Conservation (phyloP, 2,329 filamentous ascomycete species). For the Fulvia fulva region DNA sequence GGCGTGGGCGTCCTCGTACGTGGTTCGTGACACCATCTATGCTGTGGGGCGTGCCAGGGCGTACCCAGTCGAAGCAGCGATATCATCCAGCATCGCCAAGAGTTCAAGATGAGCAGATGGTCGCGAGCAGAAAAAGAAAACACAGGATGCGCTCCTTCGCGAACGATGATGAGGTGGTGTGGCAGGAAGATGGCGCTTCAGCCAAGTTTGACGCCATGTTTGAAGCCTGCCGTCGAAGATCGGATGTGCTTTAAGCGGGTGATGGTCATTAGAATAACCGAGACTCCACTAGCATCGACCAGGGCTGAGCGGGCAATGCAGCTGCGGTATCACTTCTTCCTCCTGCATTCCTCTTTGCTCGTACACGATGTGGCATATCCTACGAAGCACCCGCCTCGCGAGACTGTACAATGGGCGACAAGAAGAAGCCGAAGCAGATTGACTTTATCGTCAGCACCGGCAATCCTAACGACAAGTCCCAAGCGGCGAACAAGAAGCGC, state of each 20-base stretch:
- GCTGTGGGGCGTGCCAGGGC: neutral
- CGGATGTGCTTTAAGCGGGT: neutral
- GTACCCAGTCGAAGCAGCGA: neutral
- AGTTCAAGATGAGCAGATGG: no score
- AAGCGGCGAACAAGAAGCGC: conserved; percentile 28
- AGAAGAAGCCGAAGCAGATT: conserved; percentile 5
- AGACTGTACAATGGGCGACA: conserved; percentile 3
- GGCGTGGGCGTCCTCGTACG: neutral
- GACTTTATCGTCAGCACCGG: conserved; percentile 31
- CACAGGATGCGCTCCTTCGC: no score
- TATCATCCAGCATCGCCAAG: neutral
- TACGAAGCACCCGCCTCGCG: neutral
- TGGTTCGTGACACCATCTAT: neutral
- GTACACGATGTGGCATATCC: neutral
- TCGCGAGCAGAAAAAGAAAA: no score
- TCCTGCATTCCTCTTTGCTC: neutral
- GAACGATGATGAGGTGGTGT: no score
- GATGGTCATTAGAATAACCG: neutral
- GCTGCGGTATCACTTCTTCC: neutral
- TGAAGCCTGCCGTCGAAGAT: no score
- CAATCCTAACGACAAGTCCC: conserved; percentile 21
- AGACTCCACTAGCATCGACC: neutral
- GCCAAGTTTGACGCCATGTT: no score
- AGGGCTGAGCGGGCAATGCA: no score
- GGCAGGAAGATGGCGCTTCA: no score